Base-by-base conservation (phyloP, 2,329 filamentous ascomycete species). In the Aspergillus bombycis region DNA sequence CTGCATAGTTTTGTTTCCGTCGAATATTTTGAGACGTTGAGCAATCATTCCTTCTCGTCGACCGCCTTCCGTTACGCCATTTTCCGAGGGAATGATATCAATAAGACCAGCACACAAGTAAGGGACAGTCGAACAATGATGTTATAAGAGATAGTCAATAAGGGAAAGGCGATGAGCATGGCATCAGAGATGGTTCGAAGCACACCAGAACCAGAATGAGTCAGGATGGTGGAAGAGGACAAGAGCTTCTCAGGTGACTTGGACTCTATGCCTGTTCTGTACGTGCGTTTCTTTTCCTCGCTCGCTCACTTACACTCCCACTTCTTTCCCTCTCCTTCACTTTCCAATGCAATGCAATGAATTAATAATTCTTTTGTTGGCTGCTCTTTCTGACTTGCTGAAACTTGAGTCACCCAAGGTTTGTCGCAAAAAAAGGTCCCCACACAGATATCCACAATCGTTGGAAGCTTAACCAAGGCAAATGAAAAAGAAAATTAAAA, bases 1-100 rank as follows among this genome's bases (percentile, higher is more conserved):
- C 54, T 62, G 62, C 63, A 56, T 63, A 64, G 65, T 66, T 59
- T 67, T 69, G 65, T 67, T 67, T 58, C 63, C 57, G 60, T 65
- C 62, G 57, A 63, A 58, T 52, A 57, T 63, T 59, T 61, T 58
- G 60, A 50, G 62, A 62, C 61, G 52, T 57, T 62, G 62, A 59
- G 43, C 46, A 50, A 30, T 69, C 68, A 68, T 70, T 64, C 63
- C 67, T 70, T 64, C 63, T 68, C 50, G 41, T 65, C 46, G 52
- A 62, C 32, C 46, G 28, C 62, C 48, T 41, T 50, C 45, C 56
- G 62, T 69, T 69, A 70, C 66, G 68, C 68, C 68, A 70, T 70
- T 68, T 66, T 56, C 28, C 19, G 54, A 48, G 21, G 53, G 38
- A 55, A 70, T 66, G 67, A 60, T 65, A 68, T 62, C 63, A 68